Evolutionary conservation across 2,329 filamentous ascomycete genomes (phyloP), one percentile per base, ranked within the genome.

Genomic region (Aspergillus sojae): DNA sequence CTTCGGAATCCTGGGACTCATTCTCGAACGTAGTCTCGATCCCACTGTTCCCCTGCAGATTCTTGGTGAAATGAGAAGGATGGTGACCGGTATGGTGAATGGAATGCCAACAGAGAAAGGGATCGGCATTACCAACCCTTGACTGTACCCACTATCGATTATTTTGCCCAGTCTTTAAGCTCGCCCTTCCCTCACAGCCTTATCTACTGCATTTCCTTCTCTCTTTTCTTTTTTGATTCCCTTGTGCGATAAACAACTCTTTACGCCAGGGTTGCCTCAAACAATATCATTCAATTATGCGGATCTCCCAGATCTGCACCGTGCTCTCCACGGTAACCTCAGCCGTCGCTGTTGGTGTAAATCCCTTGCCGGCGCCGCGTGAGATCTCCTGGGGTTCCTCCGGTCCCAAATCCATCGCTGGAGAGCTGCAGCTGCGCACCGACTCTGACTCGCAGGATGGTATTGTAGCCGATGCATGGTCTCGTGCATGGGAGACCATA

Each of bases 281-380:
- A 14, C 16, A 65, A 23, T 30, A 68, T 19, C 14, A 32, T 39
- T 55, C 52, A 55, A 55, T 58, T 48, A 77, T 77, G 75, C 70
- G 70, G 61, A 67, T 75, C 65, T 62, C 66, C 58, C 62, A 65
- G 39, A 59, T 76, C 30, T 65, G 71, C 52, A 65, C 70, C 61
- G 71, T 64, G 55, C 67, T 74, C 50, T 70, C 74, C 60, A 71
- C 79, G 61, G 73, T 80, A 65, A 75, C 75, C 46, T 68, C 73
- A 39, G 64, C 75, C 34, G 79, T 75, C 59, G 73, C 77, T 45
- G 82, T 86, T 59, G 75, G 76, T 46, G 84, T 83, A 62, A 85
- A 86, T 67, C 84, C 84, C 61, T 79, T 86, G 48, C 84, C 84
- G 55, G 84, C 84, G 53, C 84, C 84, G 7, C 79, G 79, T 60